Evolutionary conservation across 192 early-diverging fungal genomes (phyloP), one percentile per base, ranked within the genome.

Genomic region (Coemansia erecta): DNA sequence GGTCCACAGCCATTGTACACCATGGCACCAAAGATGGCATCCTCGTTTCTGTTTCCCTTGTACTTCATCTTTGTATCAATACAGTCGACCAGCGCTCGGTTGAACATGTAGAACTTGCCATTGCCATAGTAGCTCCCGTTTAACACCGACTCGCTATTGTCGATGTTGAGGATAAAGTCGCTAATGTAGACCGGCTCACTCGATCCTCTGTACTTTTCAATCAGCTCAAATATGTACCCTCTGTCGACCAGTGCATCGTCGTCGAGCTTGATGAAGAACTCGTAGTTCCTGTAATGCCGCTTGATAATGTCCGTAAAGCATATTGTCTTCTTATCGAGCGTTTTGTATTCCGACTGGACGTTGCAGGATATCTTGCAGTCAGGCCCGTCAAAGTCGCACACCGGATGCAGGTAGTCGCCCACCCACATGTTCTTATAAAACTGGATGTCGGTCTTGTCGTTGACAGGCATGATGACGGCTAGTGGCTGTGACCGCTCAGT

Each of bases 51-150:
- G 17, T 61, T 33, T 4, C 47, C 61, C 0, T 14, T 14, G 42
- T 64, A 73, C 31, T 6, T n/a, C 13, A 73, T 50, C 3, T 56
- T 31, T 1, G 60, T 50, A 17, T 67, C 60, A 0, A 68, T 52
- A 48, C 71, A 73, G 24, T 68, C 53, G 4, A 64, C 15, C 40
- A 74, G 58, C 33, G 23, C 51, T 12, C 65, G 56, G 43, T 74
- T 74, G 41, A 74, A 68, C 65, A 74, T 68, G 61, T 74, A 74
- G 33, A 74, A 74, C 43, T 74, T 74, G 22, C 72, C 72, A 24
- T 74, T 74, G 19, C 65, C 72, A 23, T 68, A 68, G 40, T 52
- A 55, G 28, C 31, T 59, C 10, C 47, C 57, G 23, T 63, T 58
- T 11, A 74, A 35, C 11, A 28, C 21, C 13, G 42, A 24, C 44